Evolutionary conservation across 2,329 filamentous ascomycete species (phyloP).

Genomic region (Colletotrichum musae): DNA sequence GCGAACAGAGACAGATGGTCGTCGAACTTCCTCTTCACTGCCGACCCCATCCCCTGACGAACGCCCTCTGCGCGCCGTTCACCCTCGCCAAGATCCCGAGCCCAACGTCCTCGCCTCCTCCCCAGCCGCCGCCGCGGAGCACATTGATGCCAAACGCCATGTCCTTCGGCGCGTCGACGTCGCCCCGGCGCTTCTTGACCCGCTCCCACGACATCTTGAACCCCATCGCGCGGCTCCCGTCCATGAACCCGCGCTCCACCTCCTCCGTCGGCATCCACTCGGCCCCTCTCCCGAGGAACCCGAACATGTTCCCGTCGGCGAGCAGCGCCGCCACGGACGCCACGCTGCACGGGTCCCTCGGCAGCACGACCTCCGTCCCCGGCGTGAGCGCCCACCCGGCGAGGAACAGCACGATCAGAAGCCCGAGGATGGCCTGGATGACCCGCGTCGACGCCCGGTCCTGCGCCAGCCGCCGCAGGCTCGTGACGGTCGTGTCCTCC

Average conservation of each 20-base stretch:
- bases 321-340: conserved; percentile 55
- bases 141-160: conserved; percentile 41
- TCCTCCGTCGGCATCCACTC: conserved; percentile 46
- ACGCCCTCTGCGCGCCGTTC: conserved; percentile 36
- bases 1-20: neutral
- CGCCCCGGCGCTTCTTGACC: conserved; percentile 30
- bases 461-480: conserved; percentile 45
- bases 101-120: conserved; percentile 41
- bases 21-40: neutral
- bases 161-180: conserved; percentile 16
- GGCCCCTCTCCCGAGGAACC: conserved; percentile 45
- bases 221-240: conserved; percentile 46
- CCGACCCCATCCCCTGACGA: conserved; percentile 32
- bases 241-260: conserved; percentile 42
- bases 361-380: conserved; percentile 45
- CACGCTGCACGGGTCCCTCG: conserved; percentile 51
- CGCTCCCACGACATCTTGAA: conserved; percentile 47
- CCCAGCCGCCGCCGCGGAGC: conserved; percentile 37
- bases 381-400: conserved; percentile 49
- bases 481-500: conserved; percentile 39
- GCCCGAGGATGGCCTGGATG: conserved; percentile 50
- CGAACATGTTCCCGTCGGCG: conserved; percentile 54
- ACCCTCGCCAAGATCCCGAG: conserved; percentile 41
- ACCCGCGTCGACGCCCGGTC: conserved; percentile 51
- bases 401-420: conserved; percentile 47